Evolutionary conservation across 2,329 filamentous ascomycete species (phyloP).

Genomic region (Knufia fluminis): DNA sequence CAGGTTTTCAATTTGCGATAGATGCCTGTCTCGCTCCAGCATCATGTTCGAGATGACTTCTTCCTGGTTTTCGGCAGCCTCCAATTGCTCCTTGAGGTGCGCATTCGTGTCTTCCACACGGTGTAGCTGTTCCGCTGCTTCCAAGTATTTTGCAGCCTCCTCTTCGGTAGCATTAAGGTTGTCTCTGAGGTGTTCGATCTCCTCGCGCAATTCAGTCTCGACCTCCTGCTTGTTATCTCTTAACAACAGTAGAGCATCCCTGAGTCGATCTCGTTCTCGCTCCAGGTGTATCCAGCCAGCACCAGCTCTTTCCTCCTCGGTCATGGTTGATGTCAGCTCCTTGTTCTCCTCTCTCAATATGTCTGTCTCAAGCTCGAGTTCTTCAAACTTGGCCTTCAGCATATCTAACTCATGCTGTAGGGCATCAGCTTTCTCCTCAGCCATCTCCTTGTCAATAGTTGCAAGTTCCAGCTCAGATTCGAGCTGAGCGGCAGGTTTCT

Average conservation of each 20-base stretch:
- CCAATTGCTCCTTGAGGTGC: conserved; percentile 81
- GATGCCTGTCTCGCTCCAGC: conserved; percentile 64
- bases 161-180: conserved; percentile 59
- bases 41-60: conserved; percentile 90
- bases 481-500: conserved; percentile 75
- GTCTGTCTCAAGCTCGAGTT: conserved; percentile 79
- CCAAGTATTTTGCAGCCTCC: conserved; percentile 60
- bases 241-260: conserved; percentile 73
- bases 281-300: conserved; percentile 89
- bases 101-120: conserved; percentile 67
- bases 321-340: conserved; percentile 75
- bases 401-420: conserved; percentile 71
- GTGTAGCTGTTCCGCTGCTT: conserved; percentile 62
- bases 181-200: conserved; percentile 64
- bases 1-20: conserved; percentile 18
- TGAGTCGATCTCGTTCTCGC: conserved; percentile 75
- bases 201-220: conserved; percentile 66
- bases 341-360: conserved; percentile 79
- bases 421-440: conserved; percentile 81
- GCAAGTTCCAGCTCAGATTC: conserved; percentile 79
- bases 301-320: conserved; percentile 75
- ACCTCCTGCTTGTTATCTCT: conserved; percentile 81
- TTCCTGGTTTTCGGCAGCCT: conserved; percentile 78
- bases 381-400: conserved; percentile 66
- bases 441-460: conserved; percentile 87